Percentiles rank a stretch among this genome's conserved stretches.
phyloP scores from a whole-genome alignment of 768 basidiomycete genomes.

The Paxillus rubicundulus region DNA sequence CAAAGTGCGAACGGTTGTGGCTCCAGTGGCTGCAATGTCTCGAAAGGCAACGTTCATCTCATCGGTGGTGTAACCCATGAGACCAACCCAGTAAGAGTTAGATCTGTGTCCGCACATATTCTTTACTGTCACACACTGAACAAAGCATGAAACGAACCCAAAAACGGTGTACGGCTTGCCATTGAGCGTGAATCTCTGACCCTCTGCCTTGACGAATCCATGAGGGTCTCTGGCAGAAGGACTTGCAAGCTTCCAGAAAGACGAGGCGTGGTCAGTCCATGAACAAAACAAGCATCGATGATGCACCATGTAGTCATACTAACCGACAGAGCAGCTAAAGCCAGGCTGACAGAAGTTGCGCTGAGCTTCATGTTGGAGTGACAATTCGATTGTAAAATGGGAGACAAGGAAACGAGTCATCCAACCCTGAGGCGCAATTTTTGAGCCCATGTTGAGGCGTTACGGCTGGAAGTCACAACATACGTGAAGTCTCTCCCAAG shows the following conservation, averaged over 20 bases:
- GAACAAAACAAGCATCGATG: not conserved
- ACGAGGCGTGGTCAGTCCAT: not conserved
- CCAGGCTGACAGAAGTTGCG: slow-evolving; percentile 3
- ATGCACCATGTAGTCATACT: not conserved
- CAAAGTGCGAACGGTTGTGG: slow-evolving; percentile 55
- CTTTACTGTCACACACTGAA: not conserved
- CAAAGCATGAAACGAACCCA: slow-evolving; percentile 37
- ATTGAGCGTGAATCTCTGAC: slow-evolving; percentile 52
- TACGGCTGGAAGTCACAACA: too few relatives aligned
- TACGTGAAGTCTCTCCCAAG: too few relatives aligned
- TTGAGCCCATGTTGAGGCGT: not conserved
- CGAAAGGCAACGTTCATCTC: slow-evolving; percentile 51
- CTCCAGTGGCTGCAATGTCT: slow-evolving; percentile 49
- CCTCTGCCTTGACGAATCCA: slow-evolving; percentile 45
- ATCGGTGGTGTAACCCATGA: slow-evolving; percentile 42
- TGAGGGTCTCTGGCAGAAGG: slow-evolving; percentile 13
- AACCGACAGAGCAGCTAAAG: slow-evolving; percentile 11
- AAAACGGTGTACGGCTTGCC: slow-evolving; percentile 50
- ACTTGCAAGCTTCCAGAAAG: slow-evolving; percentile 6
- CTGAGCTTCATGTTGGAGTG: slow-evolving; percentile 10
- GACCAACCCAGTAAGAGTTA: slow-evolving; percentile 61
- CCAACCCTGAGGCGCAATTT: not conserved
- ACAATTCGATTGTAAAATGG: not conserved
- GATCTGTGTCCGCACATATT: slow-evolving; percentile 26
- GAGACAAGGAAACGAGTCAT: not conserved